Evolutionary conservation across 805 yeast species (phyloP), one percentile per base, ranked within the genome.

Genomic region (Ogataea nonfermentans): DNA sequence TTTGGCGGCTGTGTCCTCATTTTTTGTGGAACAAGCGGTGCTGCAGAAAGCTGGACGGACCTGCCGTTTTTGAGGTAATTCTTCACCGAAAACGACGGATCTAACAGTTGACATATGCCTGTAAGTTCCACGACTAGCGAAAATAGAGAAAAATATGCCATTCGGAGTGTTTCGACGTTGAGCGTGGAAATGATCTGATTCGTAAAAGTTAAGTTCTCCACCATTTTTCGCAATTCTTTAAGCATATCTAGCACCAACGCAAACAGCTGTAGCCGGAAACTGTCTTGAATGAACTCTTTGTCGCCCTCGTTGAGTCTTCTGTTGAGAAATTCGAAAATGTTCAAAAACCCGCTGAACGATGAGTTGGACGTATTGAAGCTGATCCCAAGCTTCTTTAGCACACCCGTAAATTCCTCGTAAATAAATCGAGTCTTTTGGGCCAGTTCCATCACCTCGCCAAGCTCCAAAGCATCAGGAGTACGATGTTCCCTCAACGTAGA

Each of bases 71-170:
- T 25, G 14, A 42, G 34, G 17, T 49, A n/a, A 22, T 27, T 12
- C 25, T 40, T 29, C 14, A 26, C 12, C 24, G 43, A 9, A 20
- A 38, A 46, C 29, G 49, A 16, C 3, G 65, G 62, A 9, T 55
- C 49, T 9, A 61, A 37, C 2, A 52, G 37, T 35, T 53, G 47
- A 33, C 59, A 57, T 11, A 56, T 35, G 16, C 49, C 42, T 6
- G 53, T 27, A 12, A 57, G 33, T 32, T 61, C 66, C 20, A 60
- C 44, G 16, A 57, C 45, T n/a, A 61, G 38, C 4, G 66, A 58
- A 29, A 51, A 50, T 4, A 61, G 20, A 8, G 57, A 34, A 28
- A 57, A 57, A 25, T 58, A 61, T 1, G 53, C 33, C 37, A 58
- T 19, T 45, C 64, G 46, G 5, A 59, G 32, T 6, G 52, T 19